Percentiles rank a stretch among this genome's conserved stretches.
These are phyloP conservation scores for Cotoneaster glaucophyllus DNA, from an alignment of 306 rosid genomes.

Conservation along the genomic window DNA sequence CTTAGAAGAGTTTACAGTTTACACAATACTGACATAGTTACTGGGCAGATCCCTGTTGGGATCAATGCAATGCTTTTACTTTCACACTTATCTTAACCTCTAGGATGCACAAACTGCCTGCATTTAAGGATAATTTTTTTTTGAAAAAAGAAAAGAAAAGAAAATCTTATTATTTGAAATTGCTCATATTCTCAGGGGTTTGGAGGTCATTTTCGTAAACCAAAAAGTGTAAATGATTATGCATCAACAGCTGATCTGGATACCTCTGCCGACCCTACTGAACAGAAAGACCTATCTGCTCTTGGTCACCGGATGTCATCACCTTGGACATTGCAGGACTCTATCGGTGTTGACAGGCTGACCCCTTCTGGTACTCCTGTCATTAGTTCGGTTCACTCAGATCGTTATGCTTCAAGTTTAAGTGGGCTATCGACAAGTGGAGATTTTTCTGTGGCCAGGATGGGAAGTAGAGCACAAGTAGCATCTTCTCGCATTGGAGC, in stretches of 20 bases:
- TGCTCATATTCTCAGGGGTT: constrained; percentile 45
- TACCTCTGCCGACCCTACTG: constrained; percentile 34
- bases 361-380: constrained; percentile 21
- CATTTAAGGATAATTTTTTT: not conserved
- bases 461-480: constrained; percentile 32
- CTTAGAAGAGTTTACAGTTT: not conserved
- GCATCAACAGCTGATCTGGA: constrained; percentile 40
- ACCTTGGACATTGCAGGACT: constrained; percentile 56
- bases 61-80: not conserved
- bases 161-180: not conserved
- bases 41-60: not conserved
- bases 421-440: constrained; percentile 29
- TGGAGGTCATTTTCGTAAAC: constrained; percentile 44
- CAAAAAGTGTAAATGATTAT: constrained; percentile 20
- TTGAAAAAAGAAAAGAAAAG: no score
- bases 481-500: constrained; percentile 18
- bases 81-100: not conserved
- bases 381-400: constrained; percentile 28
- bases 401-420: constrained; percentile 32
- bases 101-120: not conserved
- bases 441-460: constrained; percentile 30
- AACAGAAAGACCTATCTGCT: constrained; percentile 49
- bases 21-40: not conserved
- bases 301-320: constrained; percentile 29
- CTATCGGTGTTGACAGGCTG: constrained; percentile 27